phyloP scores from a whole-genome alignment of 257 asterid genomes.

The Jaltomata sinuosa region DNA sequence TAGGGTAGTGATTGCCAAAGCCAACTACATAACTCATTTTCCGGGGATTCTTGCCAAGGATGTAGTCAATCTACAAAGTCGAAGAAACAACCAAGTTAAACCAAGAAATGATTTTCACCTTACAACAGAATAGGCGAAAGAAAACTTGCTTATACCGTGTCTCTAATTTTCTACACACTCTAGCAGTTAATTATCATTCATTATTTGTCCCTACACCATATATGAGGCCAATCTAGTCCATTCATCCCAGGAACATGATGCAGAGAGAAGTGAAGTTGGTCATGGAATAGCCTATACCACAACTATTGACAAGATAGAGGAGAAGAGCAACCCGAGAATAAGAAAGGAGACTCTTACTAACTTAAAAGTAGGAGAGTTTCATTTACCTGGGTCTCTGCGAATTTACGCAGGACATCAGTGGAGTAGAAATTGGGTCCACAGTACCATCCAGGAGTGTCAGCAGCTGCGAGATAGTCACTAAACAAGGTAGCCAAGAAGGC shows the following conservation, averaged over 20 bases:
- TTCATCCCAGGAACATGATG: background rate
- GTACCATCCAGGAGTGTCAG: conserved; percentile 95
- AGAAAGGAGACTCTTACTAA: background rate
- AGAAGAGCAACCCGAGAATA: background rate
- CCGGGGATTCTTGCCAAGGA: conserved; percentile 87
- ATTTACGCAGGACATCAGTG: conserved; percentile 62
- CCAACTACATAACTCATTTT: conserved; percentile 97
- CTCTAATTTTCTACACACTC: background rate
- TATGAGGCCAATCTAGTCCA: background rate
- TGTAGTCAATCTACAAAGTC: conserved; percentile 57
- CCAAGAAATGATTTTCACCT: background rate
- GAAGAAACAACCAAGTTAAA: background rate
- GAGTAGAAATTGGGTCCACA: conserved; percentile 96
- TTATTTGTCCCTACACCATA: background rate
- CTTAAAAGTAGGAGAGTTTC: background rate
- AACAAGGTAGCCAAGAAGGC: conserved; percentile 83
- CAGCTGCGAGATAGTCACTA: conserved; percentile 84
- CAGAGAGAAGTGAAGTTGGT: background rate
- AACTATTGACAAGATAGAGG: background rate
- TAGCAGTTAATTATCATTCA: background rate
- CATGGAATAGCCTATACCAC: background rate
- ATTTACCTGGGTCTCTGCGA: conserved; percentile 82
- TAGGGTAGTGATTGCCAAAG: conserved; percentile 69
- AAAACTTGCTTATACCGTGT: background rate
- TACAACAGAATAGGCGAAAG: background rate